Evolutionary conservation across 345 rosid species (phyloP).

Genomic region (Lepidium sativum): DNA sequence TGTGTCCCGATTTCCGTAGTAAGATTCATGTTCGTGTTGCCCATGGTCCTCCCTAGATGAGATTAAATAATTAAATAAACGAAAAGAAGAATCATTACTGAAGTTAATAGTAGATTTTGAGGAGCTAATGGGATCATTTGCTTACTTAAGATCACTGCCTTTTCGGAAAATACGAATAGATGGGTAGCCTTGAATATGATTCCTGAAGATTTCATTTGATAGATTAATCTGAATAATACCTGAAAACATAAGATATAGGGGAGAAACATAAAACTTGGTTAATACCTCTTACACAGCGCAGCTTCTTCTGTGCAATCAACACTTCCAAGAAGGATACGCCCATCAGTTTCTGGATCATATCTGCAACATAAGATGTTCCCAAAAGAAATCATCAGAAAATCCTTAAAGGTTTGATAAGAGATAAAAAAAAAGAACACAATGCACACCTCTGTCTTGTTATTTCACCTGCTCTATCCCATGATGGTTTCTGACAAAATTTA

Average conservation of each 20-base stretch:
- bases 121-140: neutral
- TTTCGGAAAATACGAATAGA: conserved; percentile 91
- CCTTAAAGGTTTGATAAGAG: neutral
- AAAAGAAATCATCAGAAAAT: conserved; percentile 1
- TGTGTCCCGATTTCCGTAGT: conserved; percentile 95
- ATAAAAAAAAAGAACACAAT: neutral
- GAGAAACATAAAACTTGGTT: conserved; percentile 6
- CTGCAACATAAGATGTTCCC: conserved; percentile 29
- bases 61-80: neutral
- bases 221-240: neutral
- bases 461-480: conserved; percentile 89
- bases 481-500: conserved; percentile 63
- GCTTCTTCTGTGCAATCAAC: conserved; percentile 77
- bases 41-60: conserved; percentile 71
- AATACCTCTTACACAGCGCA: conserved; percentile 72
- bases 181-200: conserved; percentile 93
- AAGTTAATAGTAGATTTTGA: neutral
- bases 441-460: conserved; percentile 63
- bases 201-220: conserved; percentile 33
- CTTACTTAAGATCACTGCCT: conserved; percentile 73
- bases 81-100: neutral
- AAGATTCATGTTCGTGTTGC: conserved; percentile 88
- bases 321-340: conserved; percentile 67
- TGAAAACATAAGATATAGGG: neutral
- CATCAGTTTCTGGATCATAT: conserved; percentile 79